Evolutionary conservation across 1,139 yeast species (phyloP).

Genomic region (Wickerhamomyces sp.): DNA sequence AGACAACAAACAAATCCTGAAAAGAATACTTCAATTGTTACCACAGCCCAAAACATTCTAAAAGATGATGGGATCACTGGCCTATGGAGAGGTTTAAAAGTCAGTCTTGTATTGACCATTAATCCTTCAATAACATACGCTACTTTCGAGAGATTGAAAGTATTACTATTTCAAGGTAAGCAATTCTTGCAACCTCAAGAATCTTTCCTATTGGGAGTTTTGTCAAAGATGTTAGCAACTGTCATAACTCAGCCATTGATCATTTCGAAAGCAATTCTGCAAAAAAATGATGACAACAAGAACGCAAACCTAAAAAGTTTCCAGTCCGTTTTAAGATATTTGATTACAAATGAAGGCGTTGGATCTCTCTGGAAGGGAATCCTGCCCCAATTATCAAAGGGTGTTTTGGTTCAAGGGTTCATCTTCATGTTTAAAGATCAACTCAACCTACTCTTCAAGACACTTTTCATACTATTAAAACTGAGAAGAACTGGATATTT

Average conservation of each 20-base stretch:
- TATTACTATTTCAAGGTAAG: slow-evolving; percentile 41
- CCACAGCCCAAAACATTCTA: slow-evolving; percentile 51
- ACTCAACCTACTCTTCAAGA: slow-evolving; percentile 15
- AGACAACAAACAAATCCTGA: slow-evolving; percentile 64
- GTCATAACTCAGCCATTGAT: slow-evolving; percentile 80
- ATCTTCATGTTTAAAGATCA: slow-evolving; percentile 62
- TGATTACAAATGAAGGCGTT: slow-evolving; percentile 48
- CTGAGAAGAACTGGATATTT: not conserved
- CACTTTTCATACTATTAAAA: slow-evolving; percentile 11
- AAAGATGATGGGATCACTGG: slow-evolving; percentile 69
- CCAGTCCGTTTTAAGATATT: slow-evolving; percentile 47
- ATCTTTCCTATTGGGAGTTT: slow-evolving; percentile 69
- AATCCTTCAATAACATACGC: slow-evolving; percentile 91
- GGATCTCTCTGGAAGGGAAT: slow-evolving; percentile 70
- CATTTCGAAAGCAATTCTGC: slow-evolving; percentile 79
- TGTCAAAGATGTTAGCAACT: slow-evolving; percentile 80
- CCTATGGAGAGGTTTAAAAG: slow-evolving; percentile 83
- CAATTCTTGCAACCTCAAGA: slow-evolving; percentile 56
- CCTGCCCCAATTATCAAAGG: slow-evolving; percentile 77
- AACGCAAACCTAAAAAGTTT: slow-evolving; percentile 40
- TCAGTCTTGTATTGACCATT: slow-evolving; percentile 70
- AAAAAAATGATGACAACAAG: slow-evolving; percentile 38
- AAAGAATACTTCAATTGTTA: slow-evolving; percentile 33
- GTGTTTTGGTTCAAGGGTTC: slow-evolving; percentile 81
- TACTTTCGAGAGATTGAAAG: slow-evolving; percentile 66